Base-by-base conservation (phyloP, 441 rosid genomes). In the Rhodomyrtus psidioides region DNA sequence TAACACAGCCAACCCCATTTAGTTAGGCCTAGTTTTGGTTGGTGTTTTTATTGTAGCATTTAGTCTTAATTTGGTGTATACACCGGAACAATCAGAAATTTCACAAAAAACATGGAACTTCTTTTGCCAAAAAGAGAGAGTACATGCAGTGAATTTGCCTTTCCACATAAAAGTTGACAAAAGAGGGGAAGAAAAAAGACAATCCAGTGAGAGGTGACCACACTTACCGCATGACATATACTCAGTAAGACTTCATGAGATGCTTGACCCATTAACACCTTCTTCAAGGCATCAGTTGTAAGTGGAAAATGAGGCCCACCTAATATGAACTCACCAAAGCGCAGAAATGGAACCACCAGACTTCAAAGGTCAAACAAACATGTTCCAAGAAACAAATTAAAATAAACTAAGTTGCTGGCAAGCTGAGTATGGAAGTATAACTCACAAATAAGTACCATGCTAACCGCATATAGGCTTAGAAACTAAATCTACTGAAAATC, bases 231-330 rank as follows among this genome's bases (percentile, higher is more conserved):
- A 86, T 95, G 96, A 46, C 91, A 94, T 88, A 97, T 91, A 89
- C 99, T 95, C 82, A 94, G 60, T 81, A 96, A 86, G 86, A 96
- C 93, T 60, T 94, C 96, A 15, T 81, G 94, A 23, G 99, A 97
- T 82, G 98, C 99, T 87, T 94, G 93, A 39, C 99, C 99, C 44
- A 95, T 94, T 84, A 97, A 89, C 85, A 97, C 98, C 88, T 92
- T 95, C 95, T 92, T 96, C 88, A 97, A 82, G 13, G 98, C 99
- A 93, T 95, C 99, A 84, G 99, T 90, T 82, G 98, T 95, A 87
- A 97, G 92, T 26, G 98, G 95, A 91, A 97, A 97, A 92, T 93
- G 98, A 85, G 98, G 91, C 86, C 99, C 99, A 42, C 98, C 98
- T 1, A 93, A 83, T n/a, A 97, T 87, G 81, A 85, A 85, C 90